Evolutionary conservation across 2,329 filamentous ascomycete genomes (phyloP).

Genomic region (Coniella lustricola): DNA sequence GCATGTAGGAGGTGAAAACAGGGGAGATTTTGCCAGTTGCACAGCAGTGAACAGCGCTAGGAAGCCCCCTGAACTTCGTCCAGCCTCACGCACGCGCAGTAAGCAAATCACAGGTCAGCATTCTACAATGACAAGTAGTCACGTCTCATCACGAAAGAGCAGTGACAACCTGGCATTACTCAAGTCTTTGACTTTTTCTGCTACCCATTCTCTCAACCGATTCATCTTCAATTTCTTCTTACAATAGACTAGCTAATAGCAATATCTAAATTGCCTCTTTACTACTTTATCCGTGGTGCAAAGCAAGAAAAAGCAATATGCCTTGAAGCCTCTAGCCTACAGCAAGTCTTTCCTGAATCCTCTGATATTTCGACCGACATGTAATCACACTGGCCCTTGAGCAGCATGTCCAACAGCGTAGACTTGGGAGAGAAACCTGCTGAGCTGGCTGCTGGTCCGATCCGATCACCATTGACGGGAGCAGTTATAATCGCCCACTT

Average conservation of each 20-base stretch:
- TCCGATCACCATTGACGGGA: background rate
- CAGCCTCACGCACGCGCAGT: background rate
- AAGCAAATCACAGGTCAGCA: too few species aligned
- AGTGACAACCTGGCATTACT: too few species aligned
- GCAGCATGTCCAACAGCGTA: background rate
- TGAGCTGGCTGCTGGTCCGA: background rate
- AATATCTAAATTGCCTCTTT: slow-evolving; percentile 5
- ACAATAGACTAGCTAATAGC: slow-evolving; percentile 14
- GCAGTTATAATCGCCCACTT: too few species aligned
- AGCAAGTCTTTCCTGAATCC: background rate
- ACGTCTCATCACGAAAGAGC: too few species aligned
- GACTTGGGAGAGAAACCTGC: background rate
- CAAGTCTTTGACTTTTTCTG: too few species aligned
- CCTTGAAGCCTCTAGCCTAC: slow-evolving; percentile 1
- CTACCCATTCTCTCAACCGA: background rate
- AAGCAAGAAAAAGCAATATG: background rate
- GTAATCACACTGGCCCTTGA: background rate
- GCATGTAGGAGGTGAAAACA: background rate
- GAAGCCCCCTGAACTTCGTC: background rate
- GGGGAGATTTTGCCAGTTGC: background rate
- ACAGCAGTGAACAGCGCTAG: background rate
- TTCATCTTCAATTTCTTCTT: slow-evolving; percentile 16
- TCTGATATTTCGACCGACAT: background rate
- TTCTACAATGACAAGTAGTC: too few species aligned
- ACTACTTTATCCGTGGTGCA: background rate